These are phyloP conservation scores for Lagenidium sp. DNA, from an alignment of 352 stramenopile genomes.

Conservation along the genomic window DNA sequence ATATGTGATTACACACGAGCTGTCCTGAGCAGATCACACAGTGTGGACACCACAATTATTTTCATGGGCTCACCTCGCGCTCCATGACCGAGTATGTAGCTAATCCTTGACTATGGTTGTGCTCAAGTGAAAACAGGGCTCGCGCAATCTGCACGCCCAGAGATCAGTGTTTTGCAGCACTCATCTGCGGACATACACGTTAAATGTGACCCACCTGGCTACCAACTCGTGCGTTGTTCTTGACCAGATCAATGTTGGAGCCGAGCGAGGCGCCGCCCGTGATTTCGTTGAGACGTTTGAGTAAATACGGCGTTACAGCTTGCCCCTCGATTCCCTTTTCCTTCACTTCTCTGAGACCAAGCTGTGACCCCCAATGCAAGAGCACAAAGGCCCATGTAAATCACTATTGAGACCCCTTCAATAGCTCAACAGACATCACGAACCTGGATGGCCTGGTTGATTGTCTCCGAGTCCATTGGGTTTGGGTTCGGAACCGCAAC, in stretches of 20 bases:
- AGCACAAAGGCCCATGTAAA: not conserved
- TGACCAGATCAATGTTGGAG: constrained; percentile 96
- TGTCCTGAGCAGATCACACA: not conserved
- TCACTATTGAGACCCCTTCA: constrained; percentile 1
- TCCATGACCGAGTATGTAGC: constrained; percentile 33
- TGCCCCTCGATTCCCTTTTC: constrained; percentile 87
- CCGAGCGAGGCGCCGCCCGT: constrained; percentile 88
- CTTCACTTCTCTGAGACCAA: constrained; percentile 78
- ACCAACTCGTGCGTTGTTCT: constrained; percentile 94
- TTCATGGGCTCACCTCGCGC: constrained; percentile 33
- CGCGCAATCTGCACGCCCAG: constrained; percentile 35
- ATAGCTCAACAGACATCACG: no score
- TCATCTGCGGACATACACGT: no score
- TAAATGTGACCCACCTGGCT: constrained; percentile 90
- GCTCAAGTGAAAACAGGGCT: constrained; percentile 55
- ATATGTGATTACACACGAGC: constrained; percentile 1
- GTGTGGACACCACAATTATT: constrained; percentile 3
- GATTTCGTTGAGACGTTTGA: constrained; percentile 89
- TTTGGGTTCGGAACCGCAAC: constrained; percentile 87
- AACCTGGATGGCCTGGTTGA: constrained; percentile 89
- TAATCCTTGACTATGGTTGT: constrained; percentile 9
- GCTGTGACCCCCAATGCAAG: constrained; percentile 9
- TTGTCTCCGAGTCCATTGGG: constrained; percentile 68
- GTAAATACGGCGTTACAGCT: constrained; percentile 90
- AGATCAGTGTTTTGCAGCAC: no score